Conservation (phyloP, 306 rosid species). For the Echinosophora koreensis region DNA sequence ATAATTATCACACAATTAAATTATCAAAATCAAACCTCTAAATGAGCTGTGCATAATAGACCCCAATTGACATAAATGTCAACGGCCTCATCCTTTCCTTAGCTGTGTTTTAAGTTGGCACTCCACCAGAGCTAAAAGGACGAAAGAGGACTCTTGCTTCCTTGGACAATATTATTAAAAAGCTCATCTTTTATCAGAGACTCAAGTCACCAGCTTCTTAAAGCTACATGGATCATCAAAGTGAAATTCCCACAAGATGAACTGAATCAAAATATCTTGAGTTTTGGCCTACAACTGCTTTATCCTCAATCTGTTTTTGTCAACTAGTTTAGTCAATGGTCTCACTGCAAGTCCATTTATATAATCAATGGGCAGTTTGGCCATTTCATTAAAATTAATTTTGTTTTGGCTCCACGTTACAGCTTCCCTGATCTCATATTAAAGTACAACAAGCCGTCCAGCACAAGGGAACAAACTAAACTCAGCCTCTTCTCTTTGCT, state of each 20-base stretch:
- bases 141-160: conserved; percentile 47
- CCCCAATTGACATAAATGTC: conserved; percentile 54
- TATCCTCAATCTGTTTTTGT: conserved; percentile 25
- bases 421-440: conserved; percentile 53
- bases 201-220: too few relatives aligned
- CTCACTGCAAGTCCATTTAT: conserved; percentile 33
- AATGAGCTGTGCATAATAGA: conserved; percentile 23
- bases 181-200: not conserved
- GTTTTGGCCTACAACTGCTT: too few relatives aligned
- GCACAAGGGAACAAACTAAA: conserved; percentile 48
- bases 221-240: too few relatives aligned
- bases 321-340: conserved; percentile 37
- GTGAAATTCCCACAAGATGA: too few relatives aligned
- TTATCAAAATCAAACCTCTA: conserved; percentile 42
- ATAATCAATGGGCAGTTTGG: conserved; percentile 58
- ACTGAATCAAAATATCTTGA: conserved; percentile 2
- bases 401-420: conserved; percentile 60
- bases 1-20: conserved; percentile 48
- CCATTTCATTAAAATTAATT: conserved; percentile 52
- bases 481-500: conserved; percentile 42
- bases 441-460: conserved; percentile 45
- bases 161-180: conserved; percentile 17
- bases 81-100: conserved; percentile 47
- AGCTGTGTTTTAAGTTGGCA: conserved; percentile 49
- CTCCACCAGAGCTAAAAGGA: conserved; percentile 52